Base-by-base conservation (phyloP, 2,329 filamentous ascomycete genomes). In the Calonectria honghensis region DNA sequence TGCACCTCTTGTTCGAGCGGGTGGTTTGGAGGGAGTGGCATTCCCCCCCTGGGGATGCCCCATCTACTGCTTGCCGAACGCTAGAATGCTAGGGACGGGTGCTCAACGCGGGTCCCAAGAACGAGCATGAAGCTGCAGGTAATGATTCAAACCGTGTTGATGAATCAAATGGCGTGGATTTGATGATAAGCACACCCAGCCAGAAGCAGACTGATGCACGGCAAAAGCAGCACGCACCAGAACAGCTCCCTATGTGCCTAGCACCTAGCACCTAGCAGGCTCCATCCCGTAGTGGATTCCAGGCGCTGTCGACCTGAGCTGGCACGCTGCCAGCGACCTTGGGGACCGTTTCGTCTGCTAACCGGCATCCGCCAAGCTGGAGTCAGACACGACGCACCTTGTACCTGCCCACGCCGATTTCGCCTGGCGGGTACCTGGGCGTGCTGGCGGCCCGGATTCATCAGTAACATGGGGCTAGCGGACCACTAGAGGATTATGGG, bases 391-490 rank as follows among this genome's bases (percentile, higher is more conserved):
- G 45, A 29, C 71, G 65, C 68, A 35, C 68, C 73, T 79, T 77
- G 79, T 80, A 77, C 79, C 79, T 73, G 51, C 54, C 66, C 78
- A 76, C 77, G 65, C 72, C 41, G 70, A 45, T 35, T 66, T 35
- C 73, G 78, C 79, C 10, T 64, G 72, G 51, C 54, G 57, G 77
- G 72, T 80, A 80, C 79, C 76, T 80, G 35, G 35, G 59, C 65
- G 35, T 73, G 66, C 73, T 74, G 57, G 61, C 66, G 59, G 61
- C 73, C 63, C 18, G 52, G 27, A 73, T 72, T 54, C 68, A 69
- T 73, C 79, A 78, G 74, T 78, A 79, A 78, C 79, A 81, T 78
- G 77, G 76, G 77, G 73, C 75, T 79, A 77, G 79, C 74, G 70
- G 72, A 75, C 75, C 71, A 76, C 77, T 80, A 73, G 75, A 70